These are phyloP conservation scores for Primulina eburnea DNA, from an alignment of 257 asterid species.

Conservation along the genomic window DNA sequence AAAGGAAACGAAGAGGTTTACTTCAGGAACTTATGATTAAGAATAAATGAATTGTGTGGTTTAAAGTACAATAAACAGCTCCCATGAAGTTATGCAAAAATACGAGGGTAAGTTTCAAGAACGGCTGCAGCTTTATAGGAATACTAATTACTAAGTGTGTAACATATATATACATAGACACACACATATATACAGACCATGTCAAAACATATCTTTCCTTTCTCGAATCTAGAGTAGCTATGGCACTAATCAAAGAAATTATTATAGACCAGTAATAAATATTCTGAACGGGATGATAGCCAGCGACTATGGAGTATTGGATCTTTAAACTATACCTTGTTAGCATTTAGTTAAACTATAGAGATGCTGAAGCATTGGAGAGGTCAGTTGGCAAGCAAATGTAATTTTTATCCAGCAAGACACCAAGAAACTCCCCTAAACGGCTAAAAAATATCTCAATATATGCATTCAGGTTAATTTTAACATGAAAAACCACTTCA, in stretches of 20 bases:
- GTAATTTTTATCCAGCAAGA: not conserved
- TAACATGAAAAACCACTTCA: not conserved
- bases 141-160: not conserved
- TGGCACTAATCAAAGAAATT: too few species aligned
- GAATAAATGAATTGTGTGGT: conserved; percentile 1
- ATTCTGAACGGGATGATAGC: not conserved
- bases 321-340: not conserved
- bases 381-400: not conserved
- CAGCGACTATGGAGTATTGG: not conserved
- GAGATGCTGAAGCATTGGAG: not conserved
- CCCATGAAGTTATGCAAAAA: not conserved
- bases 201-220: not conserved
- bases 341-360: not conserved
- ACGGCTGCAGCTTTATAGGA: not conserved
- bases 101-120: not conserved
- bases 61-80: not conserved
- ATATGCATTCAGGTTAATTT: not conserved
- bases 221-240: too few species aligned
- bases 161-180: not conserved
- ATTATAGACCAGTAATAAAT: not conserved
- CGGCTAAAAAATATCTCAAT: not conserved
- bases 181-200: too few species aligned
- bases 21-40: not conserved
- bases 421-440: not conserved
- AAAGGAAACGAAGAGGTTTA: conserved; percentile 5